Conservation (phyloP, 805 yeast species). For the Myxozyma sirexii region DNA sequence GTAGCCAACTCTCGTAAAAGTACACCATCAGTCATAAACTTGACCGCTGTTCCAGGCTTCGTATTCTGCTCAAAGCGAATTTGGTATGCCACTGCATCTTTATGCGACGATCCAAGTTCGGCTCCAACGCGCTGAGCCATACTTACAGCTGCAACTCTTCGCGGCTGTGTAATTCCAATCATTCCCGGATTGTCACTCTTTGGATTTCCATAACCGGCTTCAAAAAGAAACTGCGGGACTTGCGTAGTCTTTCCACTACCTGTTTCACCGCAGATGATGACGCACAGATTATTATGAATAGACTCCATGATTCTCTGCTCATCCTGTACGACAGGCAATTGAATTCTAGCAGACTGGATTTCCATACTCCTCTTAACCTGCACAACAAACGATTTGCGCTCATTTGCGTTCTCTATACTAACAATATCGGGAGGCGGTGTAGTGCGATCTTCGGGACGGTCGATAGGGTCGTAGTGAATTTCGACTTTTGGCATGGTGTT, state of each 20-base stretch:
- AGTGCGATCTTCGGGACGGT: constrained; percentile 71
- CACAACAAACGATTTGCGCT: constrained; percentile 68
- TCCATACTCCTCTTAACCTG: constrained; percentile 41
- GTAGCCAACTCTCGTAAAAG: constrained; percentile 88
- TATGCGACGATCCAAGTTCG: constrained; percentile 72
- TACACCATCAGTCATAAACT: constrained; percentile 96
- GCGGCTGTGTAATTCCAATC: constrained; percentile 95
- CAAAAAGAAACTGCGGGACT: constrained; percentile 93
- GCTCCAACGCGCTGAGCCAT: constrained; percentile 80
- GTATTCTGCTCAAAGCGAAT: constrained; percentile 76
- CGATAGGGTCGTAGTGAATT: constrained; percentile 56
- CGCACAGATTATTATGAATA: constrained; percentile 84
- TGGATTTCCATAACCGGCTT: constrained; percentile 81
- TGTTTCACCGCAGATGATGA: constrained; percentile 94
- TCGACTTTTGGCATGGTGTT: constrained; percentile 54
- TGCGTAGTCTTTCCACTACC: constrained; percentile 99
- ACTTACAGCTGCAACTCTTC: constrained; percentile 92
- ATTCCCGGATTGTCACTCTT: constrained; percentile 76
- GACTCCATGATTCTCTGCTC: constrained; percentile 97
- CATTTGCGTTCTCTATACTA: constrained; percentile 56
- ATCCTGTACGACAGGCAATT: constrained; percentile 85
- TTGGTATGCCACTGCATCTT: constrained; percentile 73
- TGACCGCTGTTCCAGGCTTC: constrained; percentile 66
- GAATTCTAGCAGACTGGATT: constrained; percentile 67
- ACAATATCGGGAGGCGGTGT: constrained; percentile 65